Base-by-base conservation (phyloP, 305 asterid species). In the Fraxinus xanthoxyloides region DNA sequence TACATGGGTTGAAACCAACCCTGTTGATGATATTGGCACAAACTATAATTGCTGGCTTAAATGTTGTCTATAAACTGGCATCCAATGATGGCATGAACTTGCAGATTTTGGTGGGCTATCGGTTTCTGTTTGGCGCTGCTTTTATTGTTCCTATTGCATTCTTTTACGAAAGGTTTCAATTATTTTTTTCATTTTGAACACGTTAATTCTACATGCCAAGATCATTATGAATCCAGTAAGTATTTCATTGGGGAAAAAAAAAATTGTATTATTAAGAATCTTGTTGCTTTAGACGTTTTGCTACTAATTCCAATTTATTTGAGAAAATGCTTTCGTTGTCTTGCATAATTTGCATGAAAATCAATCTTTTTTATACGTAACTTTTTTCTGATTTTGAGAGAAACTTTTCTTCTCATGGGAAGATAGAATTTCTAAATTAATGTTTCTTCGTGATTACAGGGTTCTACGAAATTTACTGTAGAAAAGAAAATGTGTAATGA, bases 41-140 rank as follows among this genome's bases (percentile, higher is more conserved):
- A 46, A 12, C 70, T 0, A 72, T 86, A 30, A 28, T 83, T 7
- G 67, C 85, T 0, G 0, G 83, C 0, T 82, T 85, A 0, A 87
- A 75, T 4, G 67, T 89, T 1, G 43, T 80, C 6, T 87, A 86
- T 78, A 89, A 87, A 69, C 35, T 89, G 77, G 87, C 90, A 7
- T 34, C 83, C 0, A 79, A 87, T 7, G 89, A 89, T n/a, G 92
- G 89, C 2, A 89, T 89, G 92, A 84, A 35, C 7, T 79, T 86
- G 59, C 73, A 87, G 0, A 15, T 89, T 15, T 38, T 89, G 74
- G 88, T 89, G 24, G 88, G 82, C 65, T 89, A 89, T 82, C 78
- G 92, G 80, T 89, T 89, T 10, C 54, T 86, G 82, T 86, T 89
- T 30, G 91, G 89, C 8, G 87, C 90, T 24, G 84, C 87, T 76